phyloP scores from a whole-genome alignment of 2,329 filamentous ascomycete genomes.

The Ophiostoma piceae region DNA sequence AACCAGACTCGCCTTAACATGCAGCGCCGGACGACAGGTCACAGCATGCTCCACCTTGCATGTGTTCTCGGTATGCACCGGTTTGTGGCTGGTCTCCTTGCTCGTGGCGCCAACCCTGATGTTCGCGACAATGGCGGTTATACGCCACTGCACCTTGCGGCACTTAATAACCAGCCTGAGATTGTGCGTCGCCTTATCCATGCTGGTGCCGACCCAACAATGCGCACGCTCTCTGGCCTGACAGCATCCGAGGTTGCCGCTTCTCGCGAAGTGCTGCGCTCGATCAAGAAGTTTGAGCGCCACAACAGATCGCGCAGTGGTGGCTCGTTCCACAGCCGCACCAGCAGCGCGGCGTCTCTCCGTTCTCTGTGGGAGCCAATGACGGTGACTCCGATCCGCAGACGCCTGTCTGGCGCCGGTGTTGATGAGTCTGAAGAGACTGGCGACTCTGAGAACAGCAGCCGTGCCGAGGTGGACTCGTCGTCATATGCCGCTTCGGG shows the following conservation, averaged over 20 bases:
- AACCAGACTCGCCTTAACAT: slow-evolving; percentile 63
- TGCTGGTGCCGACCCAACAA: slow-evolving; percentile 64
- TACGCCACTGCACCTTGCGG: slow-evolving; percentile 75
- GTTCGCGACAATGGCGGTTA: slow-evolving; percentile 72
- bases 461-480: slow-evolving; percentile 24
- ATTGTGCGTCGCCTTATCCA: slow-evolving; percentile 71
- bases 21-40: slow-evolving; percentile 57
- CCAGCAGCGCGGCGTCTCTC: slow-evolving; percentile 62
- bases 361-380: slow-evolving; percentile 60
- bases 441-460: slow-evolving; percentile 18
- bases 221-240: slow-evolving; percentile 64
- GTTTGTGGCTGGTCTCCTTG: slow-evolving; percentile 70
- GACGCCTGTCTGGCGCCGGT: slow-evolving; percentile 17
- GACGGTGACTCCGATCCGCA: slow-evolving; percentile 21
- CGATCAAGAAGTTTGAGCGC: slow-evolving; percentile 56
- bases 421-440: slow-evolving; percentile 5
- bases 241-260: slow-evolving; percentile 66
- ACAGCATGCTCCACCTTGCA: slow-evolving; percentile 76
- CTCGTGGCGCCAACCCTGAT: slow-evolving; percentile 71
- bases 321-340: slow-evolving; percentile 54
- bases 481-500: slow-evolving; percentile 24
- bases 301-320: slow-evolving; percentile 64
- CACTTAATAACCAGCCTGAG: slow-evolving; percentile 67
- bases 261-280: slow-evolving; percentile 58
- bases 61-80: slow-evolving; percentile 69